phyloP scores from a whole-genome alignment of 2,329 filamentous ascomycete genomes.

The Talaromyces sp. region DNA sequence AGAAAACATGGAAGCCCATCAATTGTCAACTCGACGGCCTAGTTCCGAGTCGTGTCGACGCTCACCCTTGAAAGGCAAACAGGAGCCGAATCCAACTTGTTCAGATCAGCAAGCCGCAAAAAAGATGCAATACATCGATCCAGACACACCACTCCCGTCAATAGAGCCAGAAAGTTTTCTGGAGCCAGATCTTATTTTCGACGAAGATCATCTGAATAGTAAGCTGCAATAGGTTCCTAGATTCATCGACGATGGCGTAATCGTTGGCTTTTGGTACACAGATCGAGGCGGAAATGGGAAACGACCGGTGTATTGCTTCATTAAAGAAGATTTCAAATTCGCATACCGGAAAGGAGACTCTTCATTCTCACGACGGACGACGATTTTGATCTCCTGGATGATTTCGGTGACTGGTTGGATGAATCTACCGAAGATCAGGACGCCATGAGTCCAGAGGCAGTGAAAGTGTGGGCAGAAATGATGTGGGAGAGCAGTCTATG shows the following conservation, averaged over 20 bases:
- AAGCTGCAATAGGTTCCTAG: not conserved
- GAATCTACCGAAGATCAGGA: not conserved
- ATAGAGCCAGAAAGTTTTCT: constrained; percentile 9
- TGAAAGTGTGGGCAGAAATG: constrained; percentile 8
- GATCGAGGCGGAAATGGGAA: constrained; percentile 2
- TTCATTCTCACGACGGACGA: constrained; percentile 1
- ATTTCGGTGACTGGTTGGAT: constrained; percentile 3
- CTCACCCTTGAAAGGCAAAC: constrained; percentile 6
- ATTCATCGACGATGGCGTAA: not conserved
- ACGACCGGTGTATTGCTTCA: not conserved
- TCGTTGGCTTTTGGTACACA: constrained; percentile 7
- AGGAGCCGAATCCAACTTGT: not conserved
- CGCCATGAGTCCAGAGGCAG: not conserved
- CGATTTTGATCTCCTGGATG: constrained; percentile 6
- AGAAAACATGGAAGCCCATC: constrained; percentile 10
- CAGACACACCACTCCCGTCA: not conserved
- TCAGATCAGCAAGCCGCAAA: constrained; percentile 1
- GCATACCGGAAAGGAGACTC: constrained; percentile 3
- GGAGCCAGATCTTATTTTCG: constrained; percentile 6
- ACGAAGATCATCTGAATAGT: not conserved
- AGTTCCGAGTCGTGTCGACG: not conserved
- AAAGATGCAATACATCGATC: constrained; percentile 7
- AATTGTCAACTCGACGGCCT: not conserved
- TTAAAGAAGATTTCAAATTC: constrained; percentile 2
- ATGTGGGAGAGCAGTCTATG: constrained; percentile 7